A percentile compares a stretch with the other conserved stretches of the same genome.
Evolutionary conservation across 148 eudicot genomes (phyloP).

Genomic region (Nepenthes gracilis): DNA sequence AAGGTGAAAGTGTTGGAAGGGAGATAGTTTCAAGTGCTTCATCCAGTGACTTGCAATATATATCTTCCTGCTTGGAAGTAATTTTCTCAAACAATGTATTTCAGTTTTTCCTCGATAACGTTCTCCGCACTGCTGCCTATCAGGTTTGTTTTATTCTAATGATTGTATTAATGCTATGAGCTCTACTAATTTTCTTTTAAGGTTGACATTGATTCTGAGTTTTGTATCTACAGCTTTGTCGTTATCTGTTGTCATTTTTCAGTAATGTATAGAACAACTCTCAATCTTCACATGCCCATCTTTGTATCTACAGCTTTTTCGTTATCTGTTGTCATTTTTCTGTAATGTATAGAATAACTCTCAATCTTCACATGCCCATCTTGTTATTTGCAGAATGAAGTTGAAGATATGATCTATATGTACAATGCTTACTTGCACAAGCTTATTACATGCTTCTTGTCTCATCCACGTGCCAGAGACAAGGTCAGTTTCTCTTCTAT

Average conservation of each 20-base stretch:
- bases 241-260: constrained; percentile 3
- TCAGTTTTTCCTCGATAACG: constrained; percentile 70
- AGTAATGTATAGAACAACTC: background rate
- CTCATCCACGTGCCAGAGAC: constrained; percentile 87
- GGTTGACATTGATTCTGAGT: no score
- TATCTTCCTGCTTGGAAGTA: constrained; percentile 61
- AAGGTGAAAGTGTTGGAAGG: constrained; percentile 42
- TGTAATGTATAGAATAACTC: background rate
- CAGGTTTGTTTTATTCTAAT: constrained; percentile 42
- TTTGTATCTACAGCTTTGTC: background rate
- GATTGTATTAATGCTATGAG: background rate
- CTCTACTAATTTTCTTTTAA: background rate
- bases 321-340: background rate
- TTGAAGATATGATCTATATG: constrained; percentile 88
- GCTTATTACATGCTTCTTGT: constrained; percentile 73
- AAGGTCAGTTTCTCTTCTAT: constrained; percentile 42
- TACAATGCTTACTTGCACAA: constrained; percentile 97
- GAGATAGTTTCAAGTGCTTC: constrained; percentile 35
- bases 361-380: background rate
- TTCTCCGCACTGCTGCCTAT: constrained; percentile 85
- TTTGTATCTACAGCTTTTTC: no score
- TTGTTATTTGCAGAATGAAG: constrained; percentile 66
- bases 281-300: background rate
- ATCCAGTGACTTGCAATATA: constrained; percentile 41
- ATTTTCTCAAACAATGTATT: constrained; percentile 72